Evolutionary conservation across 1,139 yeast genomes (phyloP).

Genomic region (Arxiozyma slooffiae): DNA sequence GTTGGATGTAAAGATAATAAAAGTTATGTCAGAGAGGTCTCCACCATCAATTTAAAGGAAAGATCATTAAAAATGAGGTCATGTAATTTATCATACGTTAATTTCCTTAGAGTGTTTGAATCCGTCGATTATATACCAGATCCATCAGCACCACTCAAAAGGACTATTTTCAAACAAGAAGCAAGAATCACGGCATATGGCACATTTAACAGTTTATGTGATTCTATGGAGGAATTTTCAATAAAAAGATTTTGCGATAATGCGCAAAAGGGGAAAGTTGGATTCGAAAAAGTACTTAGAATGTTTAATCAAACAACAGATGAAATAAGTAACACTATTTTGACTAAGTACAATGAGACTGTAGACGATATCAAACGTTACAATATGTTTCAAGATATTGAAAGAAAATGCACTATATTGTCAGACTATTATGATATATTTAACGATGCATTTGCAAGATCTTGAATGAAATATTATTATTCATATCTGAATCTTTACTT

Average conservation of each 20-base stretch:
- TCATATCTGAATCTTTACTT: too few species aligned
- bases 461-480: neutral
- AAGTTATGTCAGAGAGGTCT: conserved; percentile 81
- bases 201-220: conserved; percentile 57
- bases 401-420: conserved; percentile 26
- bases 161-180: conserved; percentile 64
- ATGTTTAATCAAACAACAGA: conserved; percentile 41
- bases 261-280: conserved; percentile 69
- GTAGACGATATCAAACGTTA: conserved; percentile 25
- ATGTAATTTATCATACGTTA: conserved; percentile 76
- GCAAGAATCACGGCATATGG: conserved; percentile 88
- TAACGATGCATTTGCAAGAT: conserved; percentile 27
- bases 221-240: conserved; percentile 85
- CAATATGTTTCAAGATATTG: conserved; percentile 23
- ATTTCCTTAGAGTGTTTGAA: conserved; percentile 71
- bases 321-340: conserved; percentile 19
- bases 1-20: conserved; percentile 60
- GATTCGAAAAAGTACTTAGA: conserved; percentile 71
- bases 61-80: conserved; percentile 70
- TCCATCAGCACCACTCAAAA: conserved; percentile 36
- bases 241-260: conserved; percentile 82
- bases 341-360: conserved; percentile 26
- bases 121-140: conserved; percentile 75
- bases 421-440: conserved; percentile 22
- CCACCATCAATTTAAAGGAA: conserved; percentile 63